phyloP scores from a whole-genome alignment of 1,139 yeast species.

The Debaryomyces robertsiae region DNA sequence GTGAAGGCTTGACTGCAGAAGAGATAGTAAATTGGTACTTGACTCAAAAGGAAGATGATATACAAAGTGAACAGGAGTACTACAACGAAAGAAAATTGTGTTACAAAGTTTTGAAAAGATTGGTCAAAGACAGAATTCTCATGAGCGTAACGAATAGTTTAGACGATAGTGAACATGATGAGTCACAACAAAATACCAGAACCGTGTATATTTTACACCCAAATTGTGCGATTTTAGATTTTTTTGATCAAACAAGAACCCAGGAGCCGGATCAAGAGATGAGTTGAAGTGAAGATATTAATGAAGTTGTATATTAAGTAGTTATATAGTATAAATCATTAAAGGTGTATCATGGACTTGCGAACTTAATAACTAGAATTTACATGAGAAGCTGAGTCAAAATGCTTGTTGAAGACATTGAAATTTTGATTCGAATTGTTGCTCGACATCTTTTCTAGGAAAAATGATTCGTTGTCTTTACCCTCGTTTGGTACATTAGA shows the following conservation, averaged over 20 bases:
- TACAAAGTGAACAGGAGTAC: conserved; percentile 71
- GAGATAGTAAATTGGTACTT: conserved; percentile 82
- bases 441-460: conserved; percentile 5
- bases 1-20: conserved; percentile 70
- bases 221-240: conserved; percentile 76
- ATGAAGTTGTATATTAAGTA: conserved; percentile 5
- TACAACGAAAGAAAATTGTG: conserved; percentile 72
- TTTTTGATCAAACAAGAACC: conserved; percentile 41
- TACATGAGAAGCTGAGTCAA: conserved; percentile 2
- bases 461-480: conserved; percentile 7
- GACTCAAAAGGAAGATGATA: conserved; percentile 69
- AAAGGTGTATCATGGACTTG: too few relatives aligned
- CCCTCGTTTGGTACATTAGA: conserved; percentile 1
- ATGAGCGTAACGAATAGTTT: conserved; percentile 72
- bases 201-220: conserved; percentile 81
- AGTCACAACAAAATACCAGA: conserved; percentile 26
- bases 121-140: conserved; percentile 83
- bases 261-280: conserved; percentile 22
- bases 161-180: conserved; percentile 35
- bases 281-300: conserved; percentile 1
- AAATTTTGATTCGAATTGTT: conserved; percentile 5
- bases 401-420: conserved; percentile 5
- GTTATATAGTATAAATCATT: background rate
- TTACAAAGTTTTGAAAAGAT: conserved; percentile 76
- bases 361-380: conserved; percentile 6